phyloP scores from a whole-genome alignment of 768 basidiomycete genomes.

The Cystobasidiopsis lactophilus region DNA sequence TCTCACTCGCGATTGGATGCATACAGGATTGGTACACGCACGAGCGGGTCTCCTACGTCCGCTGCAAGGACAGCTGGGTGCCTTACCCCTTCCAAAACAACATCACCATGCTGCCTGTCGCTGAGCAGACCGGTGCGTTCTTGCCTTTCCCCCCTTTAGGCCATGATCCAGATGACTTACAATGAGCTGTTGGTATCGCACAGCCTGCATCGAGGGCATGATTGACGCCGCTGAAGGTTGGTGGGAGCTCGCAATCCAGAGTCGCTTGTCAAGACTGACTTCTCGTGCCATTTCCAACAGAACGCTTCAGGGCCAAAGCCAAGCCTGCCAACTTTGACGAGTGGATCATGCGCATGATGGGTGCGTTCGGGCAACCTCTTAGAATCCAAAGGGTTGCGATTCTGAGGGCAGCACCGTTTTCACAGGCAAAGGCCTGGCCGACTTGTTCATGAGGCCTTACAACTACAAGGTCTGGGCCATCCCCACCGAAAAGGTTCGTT shows the following conservation, averaged over 20 bases:
- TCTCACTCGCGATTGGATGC: too few relatives aligned
- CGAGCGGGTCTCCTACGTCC: conserved; percentile 27
- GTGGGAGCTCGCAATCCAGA: background rate
- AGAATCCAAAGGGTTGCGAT: background rate
- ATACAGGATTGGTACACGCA: conserved; percentile 26
- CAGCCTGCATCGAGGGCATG: conserved; percentile 25
- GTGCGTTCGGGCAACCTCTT: background rate
- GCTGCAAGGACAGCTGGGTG: conserved; percentile 24
- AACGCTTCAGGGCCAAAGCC: conserved; percentile 18
- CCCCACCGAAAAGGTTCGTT: conserved; percentile 22
- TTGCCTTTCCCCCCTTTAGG: too few relatives aligned
- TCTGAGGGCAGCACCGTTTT: background rate
- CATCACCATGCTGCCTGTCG: conserved; percentile 25
- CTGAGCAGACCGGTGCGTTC: conserved; percentile 21
- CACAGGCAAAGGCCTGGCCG: conserved; percentile 24
- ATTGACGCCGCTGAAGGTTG: conserved; percentile 23
- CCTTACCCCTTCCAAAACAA: conserved; percentile 28
- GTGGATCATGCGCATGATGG: conserved; percentile 27
- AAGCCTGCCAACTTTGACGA: conserved; percentile 27
- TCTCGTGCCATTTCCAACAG: background rate
- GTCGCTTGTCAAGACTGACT: background rate
- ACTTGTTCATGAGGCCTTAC: conserved; percentile 28
- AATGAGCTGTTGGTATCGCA: too few relatives aligned
- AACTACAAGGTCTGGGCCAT: conserved; percentile 29
- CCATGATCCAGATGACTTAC: too few relatives aligned